phyloP scores from a whole-genome alignment of 192 early-diverging fungal species.

The Backusella mclennaniae region DNA sequence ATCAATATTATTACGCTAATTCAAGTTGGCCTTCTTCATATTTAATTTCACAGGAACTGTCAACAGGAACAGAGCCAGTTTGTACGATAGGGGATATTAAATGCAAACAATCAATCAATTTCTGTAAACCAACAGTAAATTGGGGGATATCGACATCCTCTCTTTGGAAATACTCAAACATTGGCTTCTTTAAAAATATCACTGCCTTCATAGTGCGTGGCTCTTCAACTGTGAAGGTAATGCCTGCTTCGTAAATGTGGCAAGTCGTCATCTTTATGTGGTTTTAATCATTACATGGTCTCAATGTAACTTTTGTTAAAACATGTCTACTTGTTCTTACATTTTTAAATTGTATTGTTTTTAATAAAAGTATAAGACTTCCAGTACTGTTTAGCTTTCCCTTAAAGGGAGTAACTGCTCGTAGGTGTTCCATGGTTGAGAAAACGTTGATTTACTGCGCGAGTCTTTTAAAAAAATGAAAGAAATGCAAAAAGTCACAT shows the following conservation, averaged over 20 bases:
- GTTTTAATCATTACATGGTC: not conserved
- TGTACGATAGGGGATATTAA: not conserved
- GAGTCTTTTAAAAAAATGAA: not conserved
- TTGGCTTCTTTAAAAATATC: not conserved
- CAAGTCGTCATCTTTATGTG: not conserved
- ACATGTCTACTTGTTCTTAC: not conserved
- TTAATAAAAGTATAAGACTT: not conserved
- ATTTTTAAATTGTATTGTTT: slow-evolving; percentile 5
- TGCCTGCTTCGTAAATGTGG: not conserved
- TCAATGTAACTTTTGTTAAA: not conserved
- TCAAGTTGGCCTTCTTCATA: slow-evolving; percentile 18
- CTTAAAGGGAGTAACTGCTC: not conserved
- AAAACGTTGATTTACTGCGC: not conserved
- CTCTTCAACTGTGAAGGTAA: not conserved
- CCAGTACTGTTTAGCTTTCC: slow-evolving; percentile 4
- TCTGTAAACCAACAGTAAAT: not conserved
- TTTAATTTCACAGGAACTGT: slow-evolving; percentile 17
- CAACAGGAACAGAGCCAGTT: not conserved
- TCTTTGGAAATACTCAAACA: slow-evolving; percentile 1
- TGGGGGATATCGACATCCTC: not conserved
- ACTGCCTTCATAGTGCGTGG: slow-evolving; percentile 1
- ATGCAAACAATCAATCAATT: not conserved
- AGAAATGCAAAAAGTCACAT: not conserved
- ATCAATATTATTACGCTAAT: not conserved
- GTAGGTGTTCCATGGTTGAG: not conserved